Evolutionary conservation across 1,139 yeast genomes (phyloP).

Genomic region (Candida sp.): DNA sequence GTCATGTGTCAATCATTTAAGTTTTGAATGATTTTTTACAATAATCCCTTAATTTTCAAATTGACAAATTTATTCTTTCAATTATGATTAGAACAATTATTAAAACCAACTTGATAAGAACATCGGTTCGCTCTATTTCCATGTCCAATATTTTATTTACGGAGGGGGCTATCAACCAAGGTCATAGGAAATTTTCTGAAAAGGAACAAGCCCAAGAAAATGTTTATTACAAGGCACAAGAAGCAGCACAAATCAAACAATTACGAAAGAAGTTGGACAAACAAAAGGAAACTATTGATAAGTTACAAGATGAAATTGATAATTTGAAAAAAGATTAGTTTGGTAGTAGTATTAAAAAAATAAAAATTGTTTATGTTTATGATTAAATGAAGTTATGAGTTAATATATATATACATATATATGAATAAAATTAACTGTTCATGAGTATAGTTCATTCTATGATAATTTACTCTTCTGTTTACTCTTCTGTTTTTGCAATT

Average conservation of each 20-base stretch:
- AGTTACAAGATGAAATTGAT: constrained; percentile 73
- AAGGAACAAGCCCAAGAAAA: constrained; percentile 33
- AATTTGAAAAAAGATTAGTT: neutral
- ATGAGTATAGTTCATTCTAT: too few species aligned
- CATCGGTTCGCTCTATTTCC: neutral
- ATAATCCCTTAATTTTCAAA: neutral
- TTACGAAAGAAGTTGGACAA: constrained; percentile 28
- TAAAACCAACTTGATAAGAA: neutral
- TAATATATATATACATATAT: too few species aligned
- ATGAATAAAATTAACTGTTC: too few species aligned
- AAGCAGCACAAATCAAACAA: constrained; percentile 33
- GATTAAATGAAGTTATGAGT: too few species aligned
- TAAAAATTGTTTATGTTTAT: too few species aligned
- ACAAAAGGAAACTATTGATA: constrained; percentile 33
- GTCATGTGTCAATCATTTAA: neutral
- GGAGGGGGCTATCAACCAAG: constrained; percentile 15
- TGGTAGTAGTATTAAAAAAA: too few species aligned
- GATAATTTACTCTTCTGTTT: too few species aligned
- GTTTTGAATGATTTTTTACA: neutral
- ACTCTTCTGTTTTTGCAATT: too few species aligned
- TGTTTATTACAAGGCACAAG: constrained; percentile 32
- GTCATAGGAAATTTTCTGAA: constrained; percentile 23
- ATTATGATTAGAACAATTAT: neutral
- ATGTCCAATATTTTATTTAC: constrained; percentile 3
- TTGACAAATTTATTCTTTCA: neutral